A percentile compares a stretch with the other conserved stretches of the same genome.
These are phyloP conservation scores for Colletotrichum tropicale DNA, from an alignment of 2,329 filamentous ascomycete species.

Conservation along the genomic window DNA sequence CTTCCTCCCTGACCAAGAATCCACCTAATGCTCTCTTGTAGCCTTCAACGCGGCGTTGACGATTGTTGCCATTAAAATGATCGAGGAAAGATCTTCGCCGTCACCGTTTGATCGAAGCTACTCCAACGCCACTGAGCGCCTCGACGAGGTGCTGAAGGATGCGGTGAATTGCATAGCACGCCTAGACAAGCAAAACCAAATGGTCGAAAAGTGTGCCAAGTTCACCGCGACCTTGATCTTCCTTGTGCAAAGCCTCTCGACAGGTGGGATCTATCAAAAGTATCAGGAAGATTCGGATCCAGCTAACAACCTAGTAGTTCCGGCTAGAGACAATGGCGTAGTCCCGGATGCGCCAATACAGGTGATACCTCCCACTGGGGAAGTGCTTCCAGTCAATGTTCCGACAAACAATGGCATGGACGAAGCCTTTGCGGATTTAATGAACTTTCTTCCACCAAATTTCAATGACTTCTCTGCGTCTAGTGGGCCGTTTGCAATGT, in stretches of 20 bases:
- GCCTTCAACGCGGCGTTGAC: slow-evolving; percentile 15
- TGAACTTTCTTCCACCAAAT: not conserved
- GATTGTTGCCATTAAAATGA: slow-evolving; percentile 4
- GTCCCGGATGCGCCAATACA: not conserved
- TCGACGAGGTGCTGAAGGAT: not conserved
- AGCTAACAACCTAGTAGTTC: not conserved
- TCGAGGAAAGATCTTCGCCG: not conserved
- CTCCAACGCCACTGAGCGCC: not conserved
- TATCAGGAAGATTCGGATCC: not conserved
- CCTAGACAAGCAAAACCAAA: slow-evolving; percentile 5
- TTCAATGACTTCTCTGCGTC: not conserved
- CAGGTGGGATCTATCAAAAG: not conserved
- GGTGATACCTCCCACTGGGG: not conserved
- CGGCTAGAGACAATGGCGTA: not conserved
- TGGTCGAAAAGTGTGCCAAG: slow-evolving; percentile 16
- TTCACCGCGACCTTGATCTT: slow-evolving; percentile 7
- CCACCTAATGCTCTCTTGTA: not conserved
- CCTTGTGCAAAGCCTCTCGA: not conserved
- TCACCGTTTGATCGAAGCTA: not conserved
- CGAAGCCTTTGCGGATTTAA: not conserved
- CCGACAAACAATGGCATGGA: not conserved
- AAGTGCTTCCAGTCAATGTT: not conserved
- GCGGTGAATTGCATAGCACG: not conserved
- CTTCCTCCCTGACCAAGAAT: not conserved
- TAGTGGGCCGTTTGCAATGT: not conserved